Evolutionary conservation across 2,329 filamentous ascomycete genomes (phyloP).

Genomic region (Cladosporium sp.): DNA sequence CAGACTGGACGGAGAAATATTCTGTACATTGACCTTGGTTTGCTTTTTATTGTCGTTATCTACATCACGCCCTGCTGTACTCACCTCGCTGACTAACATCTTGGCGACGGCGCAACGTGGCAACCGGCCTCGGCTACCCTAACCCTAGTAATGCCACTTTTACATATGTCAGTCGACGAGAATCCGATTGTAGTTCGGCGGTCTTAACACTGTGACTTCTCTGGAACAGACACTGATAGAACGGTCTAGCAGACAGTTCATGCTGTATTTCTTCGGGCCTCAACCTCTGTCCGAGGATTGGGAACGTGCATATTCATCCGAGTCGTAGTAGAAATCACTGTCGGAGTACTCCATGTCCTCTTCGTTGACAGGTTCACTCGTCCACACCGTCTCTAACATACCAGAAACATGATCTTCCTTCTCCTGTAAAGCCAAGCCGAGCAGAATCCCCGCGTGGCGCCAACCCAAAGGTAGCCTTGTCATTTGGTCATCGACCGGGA

Average conservation of each 20-base stretch:
- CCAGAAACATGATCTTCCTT: background rate
- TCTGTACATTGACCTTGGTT: background rate
- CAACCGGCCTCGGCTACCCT: background rate
- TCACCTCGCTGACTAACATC: background rate
- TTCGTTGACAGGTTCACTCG: background rate
- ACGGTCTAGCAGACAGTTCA: too few relatives aligned
- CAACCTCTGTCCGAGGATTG: too few relatives aligned
- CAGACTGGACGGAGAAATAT: background rate
- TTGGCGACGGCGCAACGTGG: conserved; percentile 1
- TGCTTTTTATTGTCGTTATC: background rate
- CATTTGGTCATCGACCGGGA: background rate
- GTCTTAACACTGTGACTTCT: too few relatives aligned
- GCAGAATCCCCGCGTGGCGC: background rate
- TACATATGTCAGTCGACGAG: too few relatives aligned
- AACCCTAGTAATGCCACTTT: too few relatives aligned
- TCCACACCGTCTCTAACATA: background rate
- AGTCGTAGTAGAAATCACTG: background rate
- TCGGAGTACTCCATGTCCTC: background rate
- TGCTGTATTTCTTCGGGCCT: too few relatives aligned
- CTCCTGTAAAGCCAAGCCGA: background rate
- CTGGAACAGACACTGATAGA: too few relatives aligned
- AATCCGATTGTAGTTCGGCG: too few relatives aligned
- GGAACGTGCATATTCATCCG: background rate
- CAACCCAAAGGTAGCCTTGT: background rate
- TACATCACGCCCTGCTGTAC: background rate